Percentiles rank a stretch among this genome's conserved stretches.
Evolutionary conservation across 805 yeast genomes (phyloP).

Genomic region (Barnettozyma botsteinii): DNA sequence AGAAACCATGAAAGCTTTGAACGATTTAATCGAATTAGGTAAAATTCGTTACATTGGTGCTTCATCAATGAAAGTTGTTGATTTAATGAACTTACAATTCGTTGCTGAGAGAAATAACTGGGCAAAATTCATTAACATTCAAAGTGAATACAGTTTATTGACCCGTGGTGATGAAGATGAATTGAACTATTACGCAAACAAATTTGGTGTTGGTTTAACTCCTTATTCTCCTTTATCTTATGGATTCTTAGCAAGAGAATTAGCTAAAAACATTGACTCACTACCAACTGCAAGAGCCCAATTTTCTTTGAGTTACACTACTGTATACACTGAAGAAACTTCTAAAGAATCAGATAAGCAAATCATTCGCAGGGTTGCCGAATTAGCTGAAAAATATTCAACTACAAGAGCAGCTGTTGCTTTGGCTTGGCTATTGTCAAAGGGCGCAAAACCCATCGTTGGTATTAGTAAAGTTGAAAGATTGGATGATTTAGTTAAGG

Average conservation of each 20-base stretch:
- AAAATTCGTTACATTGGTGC: slow-evolving; percentile 55
- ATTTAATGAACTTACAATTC: slow-evolving; percentile 48
- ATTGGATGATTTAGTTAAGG: slow-evolving; percentile 44
- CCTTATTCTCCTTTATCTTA: slow-evolving; percentile 57
- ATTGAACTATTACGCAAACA: slow-evolving; percentile 48
- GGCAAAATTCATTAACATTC: slow-evolving; percentile 61
- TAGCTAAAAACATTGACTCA: slow-evolving; percentile 9
- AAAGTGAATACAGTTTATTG: slow-evolving; percentile 48
- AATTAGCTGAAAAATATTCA: slow-evolving; percentile 31
- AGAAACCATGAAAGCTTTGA: slow-evolving; percentile 50
- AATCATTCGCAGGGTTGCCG: slow-evolving; percentile 1
- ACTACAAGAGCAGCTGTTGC: slow-evolving; percentile 49
- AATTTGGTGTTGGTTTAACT: slow-evolving; percentile 47
- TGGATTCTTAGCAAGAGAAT: slow-evolving; percentile 50
- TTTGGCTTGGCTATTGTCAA: slow-evolving; percentile 43
- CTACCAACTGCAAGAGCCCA: slow-evolving; percentile 10
- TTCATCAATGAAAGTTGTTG: slow-evolving; percentile 50
- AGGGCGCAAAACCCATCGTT: slow-evolving; percentile 49
- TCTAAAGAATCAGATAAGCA: slow-evolving; percentile 1
- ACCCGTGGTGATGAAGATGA: slow-evolving; percentile 61
- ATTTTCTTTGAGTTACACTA: background rate
- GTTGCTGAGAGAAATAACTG: slow-evolving; percentile 52
- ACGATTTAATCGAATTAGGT: slow-evolving; percentile 44
- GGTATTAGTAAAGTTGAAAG: slow-evolving; percentile 44
- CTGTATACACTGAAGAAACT: background rate